Evolutionary conservation across 2,329 filamentous ascomycete species (phyloP), one percentile per base, ranked within the genome.

Genomic region (Sphaerostilbella broomeana): DNA sequence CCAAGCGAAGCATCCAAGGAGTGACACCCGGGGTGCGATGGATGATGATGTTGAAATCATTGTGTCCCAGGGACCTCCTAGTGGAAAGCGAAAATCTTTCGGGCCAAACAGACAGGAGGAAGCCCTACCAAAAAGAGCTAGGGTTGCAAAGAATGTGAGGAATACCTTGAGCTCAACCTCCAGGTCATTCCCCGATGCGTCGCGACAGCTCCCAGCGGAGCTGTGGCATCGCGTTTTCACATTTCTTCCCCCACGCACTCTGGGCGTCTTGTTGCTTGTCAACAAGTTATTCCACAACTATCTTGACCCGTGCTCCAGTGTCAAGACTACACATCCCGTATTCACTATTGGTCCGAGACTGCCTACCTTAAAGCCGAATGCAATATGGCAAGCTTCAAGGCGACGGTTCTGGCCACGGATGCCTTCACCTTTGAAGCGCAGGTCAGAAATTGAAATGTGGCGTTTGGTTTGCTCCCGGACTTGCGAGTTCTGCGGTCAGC

Each of bases 381-480:
- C 65, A 33, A 78, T 90, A 51, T 90, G 85, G 85, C 73, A 74
- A 55, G 65, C 70, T 48, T 83, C 84, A 51, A 76, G 84, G 54
- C 78, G 78, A 51, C 62, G 66, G 15, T 80, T 77, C 57, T 75
- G 76, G 64, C 77, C 77, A 18, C 72, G 73, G 48, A 77, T 88
- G 66, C 86, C 86, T 32, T 70, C 71, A 40, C 85, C 85, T 19
- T 67, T 90, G 35, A 64, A 67, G 37, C 72, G 70, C 42, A 75
- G 73, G 55, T 75, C 75, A 28, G 86, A 92, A 59, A 65, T 85
- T 47, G 75, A 81, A 28, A 89, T 89, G 84, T 87, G 86, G 75
- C 75, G 74, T 52, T 65, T 92, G 35, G 69, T 78, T 24, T 79
- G 77, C 58, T 73, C 75, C 33, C 65, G 55, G 20, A 61, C 56